Evolutionary conservation across 768 basidiomycete genomes (phyloP), one percentile per base, ranked within the genome.

Genomic region (Hericium rajendrae): DNA sequence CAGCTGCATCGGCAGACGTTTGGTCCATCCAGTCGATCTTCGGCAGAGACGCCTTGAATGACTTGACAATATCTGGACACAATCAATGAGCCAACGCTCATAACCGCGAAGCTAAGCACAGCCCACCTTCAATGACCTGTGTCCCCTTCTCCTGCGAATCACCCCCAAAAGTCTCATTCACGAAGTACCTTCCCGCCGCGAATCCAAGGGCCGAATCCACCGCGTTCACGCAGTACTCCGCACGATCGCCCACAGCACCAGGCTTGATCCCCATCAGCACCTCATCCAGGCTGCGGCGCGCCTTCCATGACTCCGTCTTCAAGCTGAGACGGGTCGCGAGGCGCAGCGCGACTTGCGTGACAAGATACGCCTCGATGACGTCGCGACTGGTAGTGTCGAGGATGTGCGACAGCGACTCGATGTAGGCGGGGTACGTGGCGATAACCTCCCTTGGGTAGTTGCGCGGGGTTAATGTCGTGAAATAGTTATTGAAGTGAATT

Each of bases 21-120:
- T 84, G 71, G 67, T 98, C 97, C 88, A 99, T 92, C 97, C 97
- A 99, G 18, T 84, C 78, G 53, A 97, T 78, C 54, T 80, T 68
- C 4, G 77, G 70, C 18, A 99, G 74, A 4, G 91, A 90, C 16
- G 71, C 71, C 67, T 93, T 85, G 76, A 98, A 98, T 0, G 93
- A 78, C 22, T 81, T 70, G 54, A 97, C 81, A 61, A 97, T 88
- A 56, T 86, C 87, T 85, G 49, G 49, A 68, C 68, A 51, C 67
- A 56, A 62, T 66, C 18, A 28, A 60, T 55, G 28, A 4, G 26
- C 38, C 46, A 10, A 20, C 41, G 43, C 37, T 3, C 26, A 49
- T 11, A 60, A 20, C 37, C 46, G 39, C 3, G 22, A 53, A 10
- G 11, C 24, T 26, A 49, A 32, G 58, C 38, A 38, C 38, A 28